A percentile compares a stretch with the other conserved stretches of the same genome.
These are phyloP conservation scores for Trametes gibbosa DNA, from an alignment of 768 basidiomycete species.

Conservation along the genomic window DNA sequence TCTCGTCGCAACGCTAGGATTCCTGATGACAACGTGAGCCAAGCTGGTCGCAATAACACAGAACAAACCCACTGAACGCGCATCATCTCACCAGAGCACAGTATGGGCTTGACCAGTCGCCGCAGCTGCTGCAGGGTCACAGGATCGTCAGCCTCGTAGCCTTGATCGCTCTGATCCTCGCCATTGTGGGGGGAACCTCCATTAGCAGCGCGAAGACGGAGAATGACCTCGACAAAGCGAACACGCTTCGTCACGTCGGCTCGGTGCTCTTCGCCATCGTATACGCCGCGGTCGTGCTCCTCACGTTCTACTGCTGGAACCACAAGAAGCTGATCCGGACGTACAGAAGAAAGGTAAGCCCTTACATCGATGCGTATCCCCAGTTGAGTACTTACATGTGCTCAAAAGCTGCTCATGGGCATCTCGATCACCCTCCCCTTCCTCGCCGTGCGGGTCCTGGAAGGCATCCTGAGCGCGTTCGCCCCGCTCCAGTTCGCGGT, in stretches of 20 bases:
- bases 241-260: slow-evolving; percentile 33
- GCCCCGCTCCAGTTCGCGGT: slow-evolving; percentile 38
- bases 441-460: slow-evolving; percentile 53
- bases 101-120: slow-evolving; percentile 25
- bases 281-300: slow-evolving; percentile 36
- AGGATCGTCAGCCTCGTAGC: slow-evolving; percentile 32
- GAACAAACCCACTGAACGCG: background rate
- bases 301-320: slow-evolving; percentile 17
- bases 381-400: slow-evolving; percentile 22
- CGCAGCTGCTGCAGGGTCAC: slow-evolving; percentile 15
- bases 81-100: slow-evolving; percentile 25
- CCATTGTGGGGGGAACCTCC: slow-evolving; percentile 32
- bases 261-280: slow-evolving; percentile 33
- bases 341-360: slow-evolving; percentile 11
- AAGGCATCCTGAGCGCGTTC: slow-evolving; percentile 57
- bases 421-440: slow-evolving; percentile 57
- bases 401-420: slow-evolving; percentile 56
- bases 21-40: slow-evolving; percentile 36
- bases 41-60: background rate
- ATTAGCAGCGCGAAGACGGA: slow-evolving; percentile 12
- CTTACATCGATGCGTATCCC: no score
- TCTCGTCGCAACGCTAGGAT: slow-evolving; percentile 35
- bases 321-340: slow-evolving; percentile 7
- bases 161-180: slow-evolving; percentile 29
- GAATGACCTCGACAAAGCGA: slow-evolving; percentile 21